These are phyloP conservation scores for Ephemerocybe angulata DNA, from an alignment of 768 basidiomycete species.

Conservation along the genomic window DNA sequence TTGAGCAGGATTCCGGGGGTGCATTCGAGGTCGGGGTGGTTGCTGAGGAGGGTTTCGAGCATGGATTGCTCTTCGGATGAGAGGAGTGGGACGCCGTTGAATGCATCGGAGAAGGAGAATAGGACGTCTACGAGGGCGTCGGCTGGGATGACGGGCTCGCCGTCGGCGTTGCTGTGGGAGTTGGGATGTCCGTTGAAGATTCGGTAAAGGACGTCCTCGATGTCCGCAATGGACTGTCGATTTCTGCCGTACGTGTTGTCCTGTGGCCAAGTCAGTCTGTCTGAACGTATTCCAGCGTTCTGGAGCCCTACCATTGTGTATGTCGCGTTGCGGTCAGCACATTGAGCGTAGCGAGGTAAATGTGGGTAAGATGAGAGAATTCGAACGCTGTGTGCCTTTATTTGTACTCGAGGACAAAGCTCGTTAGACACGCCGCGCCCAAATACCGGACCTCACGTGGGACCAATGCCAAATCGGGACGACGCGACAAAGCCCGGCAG, in stretches of 20 bases:
- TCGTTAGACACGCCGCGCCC: no score
- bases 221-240: slow-evolving; percentile 59
- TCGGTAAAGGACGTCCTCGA: slow-evolving; percentile 62
- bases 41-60: slow-evolving; percentile 54
- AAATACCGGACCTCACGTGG: no score
- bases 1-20: slow-evolving; percentile 63
- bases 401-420: no score
- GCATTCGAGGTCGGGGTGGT: slow-evolving; percentile 61
- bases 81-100: slow-evolving; percentile 62
- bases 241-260: slow-evolving; percentile 29
- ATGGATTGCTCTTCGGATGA: slow-evolving; percentile 56
- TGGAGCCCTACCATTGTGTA: no score
- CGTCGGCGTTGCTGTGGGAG: slow-evolving; percentile 52
- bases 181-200: slow-evolving; percentile 67
- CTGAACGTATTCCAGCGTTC: no score
- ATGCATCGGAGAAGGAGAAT: slow-evolving; percentile 55
- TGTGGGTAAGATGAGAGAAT: no score
- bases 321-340: no score
- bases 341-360: no score
- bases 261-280: no score
- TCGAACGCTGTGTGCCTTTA: no score
- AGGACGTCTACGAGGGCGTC: slow-evolving; percentile 70
- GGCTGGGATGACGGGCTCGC: slow-evolving; percentile 65
- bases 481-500: no score
- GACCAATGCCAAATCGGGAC: no score